Conservation (phyloP, 495 filamentous ascomycete species). For the Aspergillus panamensis region DNA sequence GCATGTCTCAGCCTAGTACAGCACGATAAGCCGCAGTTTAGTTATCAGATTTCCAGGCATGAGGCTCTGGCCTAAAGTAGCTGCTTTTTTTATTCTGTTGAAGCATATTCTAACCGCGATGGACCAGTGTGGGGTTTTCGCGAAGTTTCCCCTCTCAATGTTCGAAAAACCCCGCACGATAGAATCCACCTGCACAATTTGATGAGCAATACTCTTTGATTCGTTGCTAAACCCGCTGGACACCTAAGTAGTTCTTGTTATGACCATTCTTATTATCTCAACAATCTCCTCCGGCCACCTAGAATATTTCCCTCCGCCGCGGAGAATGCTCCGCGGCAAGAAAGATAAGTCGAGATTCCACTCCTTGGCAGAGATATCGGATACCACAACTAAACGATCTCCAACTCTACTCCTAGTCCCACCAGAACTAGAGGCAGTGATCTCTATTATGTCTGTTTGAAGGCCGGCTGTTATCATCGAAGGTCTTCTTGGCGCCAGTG, state of each 20-base stretch:
- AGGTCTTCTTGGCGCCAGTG: too few relatives aligned
- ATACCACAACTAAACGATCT: neutral
- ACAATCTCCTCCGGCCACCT: neutral
- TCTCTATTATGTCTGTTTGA: neutral
- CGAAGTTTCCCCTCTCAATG: neutral
- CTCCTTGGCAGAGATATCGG: neutral
- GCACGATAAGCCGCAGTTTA: neutral
- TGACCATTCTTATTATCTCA: neutral
- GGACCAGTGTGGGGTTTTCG: neutral
- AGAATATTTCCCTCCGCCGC: neutral
- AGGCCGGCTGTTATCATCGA: neutral
- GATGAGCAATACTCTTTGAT: neutral
- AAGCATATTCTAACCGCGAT: neutral
- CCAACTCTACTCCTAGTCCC: too few relatives aligned
- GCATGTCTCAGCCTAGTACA: neutral
- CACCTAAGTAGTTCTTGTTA: neutral
- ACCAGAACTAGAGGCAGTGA: too few relatives aligned
- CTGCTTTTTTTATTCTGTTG: neutral
- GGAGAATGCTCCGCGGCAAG: neutral
- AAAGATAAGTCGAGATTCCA: neutral
- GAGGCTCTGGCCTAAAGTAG: neutral
- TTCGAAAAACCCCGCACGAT: neutral
- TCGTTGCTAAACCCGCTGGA: neutral
- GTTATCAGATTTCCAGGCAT: neutral
- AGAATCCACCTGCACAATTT: neutral